These are phyloP conservation scores for Chionographis japonica DNA, from an alignment of 106 monocot genomes.

Conservation along the genomic window DNA sequence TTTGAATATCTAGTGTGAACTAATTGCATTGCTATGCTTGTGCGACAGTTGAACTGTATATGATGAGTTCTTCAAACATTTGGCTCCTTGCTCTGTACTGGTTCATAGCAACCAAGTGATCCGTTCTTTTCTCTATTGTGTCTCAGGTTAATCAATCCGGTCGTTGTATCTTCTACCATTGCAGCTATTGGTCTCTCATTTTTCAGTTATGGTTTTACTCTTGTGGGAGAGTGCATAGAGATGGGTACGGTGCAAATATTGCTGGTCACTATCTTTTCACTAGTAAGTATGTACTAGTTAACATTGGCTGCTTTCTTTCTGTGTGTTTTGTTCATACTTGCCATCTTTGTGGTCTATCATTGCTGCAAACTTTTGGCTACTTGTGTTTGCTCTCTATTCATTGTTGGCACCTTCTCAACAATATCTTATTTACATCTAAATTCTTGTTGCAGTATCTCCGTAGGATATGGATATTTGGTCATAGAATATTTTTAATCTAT, in stretches of 20 bases:
- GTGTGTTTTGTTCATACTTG: neutral
- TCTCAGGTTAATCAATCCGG: slow-evolving; percentile 89
- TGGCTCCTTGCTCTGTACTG: neutral
- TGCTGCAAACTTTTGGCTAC: neutral
- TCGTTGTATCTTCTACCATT: slow-evolving; percentile 88
- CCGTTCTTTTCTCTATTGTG: neutral
- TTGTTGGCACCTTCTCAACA: neutral
- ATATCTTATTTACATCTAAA: neutral
- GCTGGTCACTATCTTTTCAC: slow-evolving; percentile 74
- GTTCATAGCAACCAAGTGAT: neutral
- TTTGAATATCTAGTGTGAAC: too few relatives aligned
- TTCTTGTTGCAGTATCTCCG: slow-evolving; percentile 86
- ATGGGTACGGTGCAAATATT: slow-evolving; percentile 83
- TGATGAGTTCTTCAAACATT: too few relatives aligned
- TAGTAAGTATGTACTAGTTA: slow-evolving; percentile 45
- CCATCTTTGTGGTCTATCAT: neutral
- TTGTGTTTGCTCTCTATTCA: neutral
- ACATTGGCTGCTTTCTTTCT: neutral
- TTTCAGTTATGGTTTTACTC: slow-evolving; percentile 93
- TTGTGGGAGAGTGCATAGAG: slow-evolving; percentile 79
- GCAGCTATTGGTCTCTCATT: slow-evolving; percentile 95
- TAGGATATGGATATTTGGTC: slow-evolving; percentile 80
- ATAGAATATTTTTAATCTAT: slow-evolving; percentile 82
- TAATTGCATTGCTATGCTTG: too few relatives aligned
- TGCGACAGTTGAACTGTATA: too few relatives aligned